Base-by-base conservation (phyloP, 2,329 filamentous ascomycete genomes). In the Xylariaceae sp. region DNA sequence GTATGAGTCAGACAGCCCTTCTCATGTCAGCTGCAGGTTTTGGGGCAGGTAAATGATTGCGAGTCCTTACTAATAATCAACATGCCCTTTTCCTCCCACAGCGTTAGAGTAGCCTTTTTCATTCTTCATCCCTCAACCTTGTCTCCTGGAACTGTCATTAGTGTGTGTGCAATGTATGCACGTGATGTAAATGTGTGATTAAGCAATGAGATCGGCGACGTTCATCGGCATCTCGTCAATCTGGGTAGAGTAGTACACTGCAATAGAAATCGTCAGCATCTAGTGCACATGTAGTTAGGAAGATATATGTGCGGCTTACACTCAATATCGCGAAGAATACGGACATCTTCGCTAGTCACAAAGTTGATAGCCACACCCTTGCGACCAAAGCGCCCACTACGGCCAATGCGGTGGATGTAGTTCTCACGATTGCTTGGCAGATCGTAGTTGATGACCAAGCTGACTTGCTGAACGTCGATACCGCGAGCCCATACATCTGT, bases 291-390 rank as follows among this genome's bases (percentile, higher is more conserved):
- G n/a, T 6, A 9, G 16, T 17, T 42, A 6, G 19, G 16, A 14
- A 10, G 13, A 16, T 3, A 9, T n/a, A 42, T 5, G 48, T 13
- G 5, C 16, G 33, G 79, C 86, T 74, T 77, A 92, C 88, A 76
- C 77, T 99, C 94, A 66, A 99, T 99, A 70, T 99, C 94, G 62
- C 94, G 86, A 66, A 99, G 81, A 69, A 99, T 99, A 69, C 94
- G 88, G 54, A 99, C 94, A 70, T 99, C 94, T 65, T 99, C 94
- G 68, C 89, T 95, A 2, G 94, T 99, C 61, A 99, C 94, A 68
- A 99, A 99, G 79, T 99, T 99, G 81, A 99, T 99, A 36, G 94
- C 94, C 60, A 99, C 94, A 81, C 94, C 94, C 79, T 99, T 99
- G 66, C 94, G 85, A 66, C 94, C 94, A 66, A 99, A 99, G 62